Evolutionary conservation across 2,329 filamentous ascomycete species (phyloP).

Genomic region (Ophiostoma populinum): DNA sequence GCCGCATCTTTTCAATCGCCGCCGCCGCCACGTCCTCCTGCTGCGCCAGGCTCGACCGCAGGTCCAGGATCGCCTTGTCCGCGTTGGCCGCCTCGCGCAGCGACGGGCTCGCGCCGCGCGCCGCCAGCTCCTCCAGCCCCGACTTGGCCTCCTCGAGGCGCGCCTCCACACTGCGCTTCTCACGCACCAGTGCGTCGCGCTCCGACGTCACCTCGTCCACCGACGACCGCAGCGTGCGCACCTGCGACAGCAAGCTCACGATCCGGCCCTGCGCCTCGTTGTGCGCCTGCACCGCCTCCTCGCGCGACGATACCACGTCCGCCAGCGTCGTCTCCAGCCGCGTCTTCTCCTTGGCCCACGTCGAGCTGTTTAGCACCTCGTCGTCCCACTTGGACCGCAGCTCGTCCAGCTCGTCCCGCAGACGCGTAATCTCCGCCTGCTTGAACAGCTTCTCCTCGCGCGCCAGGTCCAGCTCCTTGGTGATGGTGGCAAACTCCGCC

Average conservation of each 20-base stretch:
- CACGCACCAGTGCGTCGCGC: conserved; percentile 66
- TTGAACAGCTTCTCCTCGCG: conserved; percentile 75
- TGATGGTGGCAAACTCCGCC: conserved; percentile 72
- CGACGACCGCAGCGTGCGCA: conserved; percentile 63
- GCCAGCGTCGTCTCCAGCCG: conserved; percentile 78
- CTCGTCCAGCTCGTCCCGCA: conserved; percentile 93
- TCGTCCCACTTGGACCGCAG: conserved; percentile 95
- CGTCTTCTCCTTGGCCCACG: conserved; percentile 95
- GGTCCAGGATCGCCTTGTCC: conserved; percentile 61
- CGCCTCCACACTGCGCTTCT: conserved; percentile 79
- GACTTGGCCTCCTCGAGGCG: conserved; percentile 75
- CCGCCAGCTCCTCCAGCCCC: conserved; percentile 72
- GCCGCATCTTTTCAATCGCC: conserved; percentile 91
- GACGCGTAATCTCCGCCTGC: conserved; percentile 69
- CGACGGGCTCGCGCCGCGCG: conserved; percentile 68
- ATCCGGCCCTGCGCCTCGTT: conserved; percentile 91
- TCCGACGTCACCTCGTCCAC: conserved; percentile 78
- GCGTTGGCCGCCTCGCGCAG: conserved; percentile 78
- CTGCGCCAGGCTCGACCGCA: conserved; percentile 77
- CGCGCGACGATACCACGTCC: conserved; percentile 76
- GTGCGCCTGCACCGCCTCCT: conserved; percentile 83
- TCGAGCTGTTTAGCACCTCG: conserved; percentile 91
- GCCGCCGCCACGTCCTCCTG: conserved; percentile 86
- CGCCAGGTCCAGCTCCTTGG: conserved; percentile 82
- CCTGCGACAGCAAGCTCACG: conserved; percentile 76